A percentile compares a stretch with the other conserved stretches of the same genome.
Conservation (phyloP, 2,329 filamentous ascomycete genomes). For the Claviceps citrina region DNA sequence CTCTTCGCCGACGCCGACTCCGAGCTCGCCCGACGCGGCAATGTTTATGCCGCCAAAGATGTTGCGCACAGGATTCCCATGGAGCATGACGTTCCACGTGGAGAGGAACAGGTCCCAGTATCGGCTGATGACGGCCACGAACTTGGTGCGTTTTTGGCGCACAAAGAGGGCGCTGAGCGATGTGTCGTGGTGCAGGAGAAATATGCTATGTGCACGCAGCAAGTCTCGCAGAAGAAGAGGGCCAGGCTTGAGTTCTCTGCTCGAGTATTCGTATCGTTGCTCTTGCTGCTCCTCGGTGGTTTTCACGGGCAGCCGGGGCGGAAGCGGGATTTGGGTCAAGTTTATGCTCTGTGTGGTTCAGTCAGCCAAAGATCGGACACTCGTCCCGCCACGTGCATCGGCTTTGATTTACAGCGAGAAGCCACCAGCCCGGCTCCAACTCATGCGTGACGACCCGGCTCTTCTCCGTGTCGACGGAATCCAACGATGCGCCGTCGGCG, state of each 20-base stretch:
- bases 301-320: constrained; percentile 32
- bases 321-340: constrained; percentile 56
- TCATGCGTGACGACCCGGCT: constrained; percentile 72
- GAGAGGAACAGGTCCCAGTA: constrained; percentile 63
- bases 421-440: constrained; percentile 87
- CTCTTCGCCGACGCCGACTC: constrained; percentile 88
- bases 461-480: constrained; percentile 83
- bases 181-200: constrained; percentile 73
- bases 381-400: not conserved
- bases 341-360: constrained; percentile 39
- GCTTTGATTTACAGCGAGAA: constrained; percentile 65
- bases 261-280: constrained; percentile 60
- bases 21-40: constrained; percentile 77
- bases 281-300: constrained; percentile 22
- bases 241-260: constrained; percentile 75
- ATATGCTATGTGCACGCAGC: constrained; percentile 64
- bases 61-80: constrained; percentile 71
- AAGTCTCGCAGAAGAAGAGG: constrained; percentile 67
- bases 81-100: constrained; percentile 79
- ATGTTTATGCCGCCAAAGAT: constrained; percentile 76
- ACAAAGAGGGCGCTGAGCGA: constrained; percentile 56
- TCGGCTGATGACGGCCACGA: constrained; percentile 55
- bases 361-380: not conserved
- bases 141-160: constrained; percentile 48
- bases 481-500: constrained; percentile 58